Percentiles rank a stretch among this genome's conserved stretches.
Conservation (phyloP, 768 basidiomycete genomes). For the Calocera viscosa region DNA sequence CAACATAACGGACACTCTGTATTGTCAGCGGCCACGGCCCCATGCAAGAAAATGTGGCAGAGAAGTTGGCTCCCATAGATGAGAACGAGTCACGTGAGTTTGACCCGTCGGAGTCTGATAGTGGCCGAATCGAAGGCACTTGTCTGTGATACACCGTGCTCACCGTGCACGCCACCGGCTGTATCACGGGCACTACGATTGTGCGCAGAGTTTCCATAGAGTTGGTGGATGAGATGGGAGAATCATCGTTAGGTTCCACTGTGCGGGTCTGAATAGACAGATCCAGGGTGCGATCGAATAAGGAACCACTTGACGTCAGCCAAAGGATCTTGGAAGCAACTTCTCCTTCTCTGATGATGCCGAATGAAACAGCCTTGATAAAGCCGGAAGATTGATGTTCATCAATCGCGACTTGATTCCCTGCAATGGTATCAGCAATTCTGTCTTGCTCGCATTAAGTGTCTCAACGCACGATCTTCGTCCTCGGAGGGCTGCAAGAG, state of each 20-base stretch:
- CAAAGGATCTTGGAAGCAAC: slow-evolving; percentile 49
- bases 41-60: slow-evolving; percentile 37
- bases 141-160: slow-evolving; percentile 42
- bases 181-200: slow-evolving; percentile 51
- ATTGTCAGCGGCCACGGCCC: slow-evolving; percentile 49
- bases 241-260: slow-evolving; percentile 18
- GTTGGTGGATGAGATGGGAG: slow-evolving; percentile 18
- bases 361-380: slow-evolving; percentile 61
- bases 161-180: slow-evolving; percentile 45
- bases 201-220: slow-evolving; percentile 55
- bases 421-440: slow-evolving; percentile 37
- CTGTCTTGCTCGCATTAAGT: not conserved
- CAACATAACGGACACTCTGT: slow-evolving; percentile 36
- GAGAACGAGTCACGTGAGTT: slow-evolving; percentile 42
- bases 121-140: slow-evolving; percentile 32
- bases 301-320: slow-evolving; percentile 47
- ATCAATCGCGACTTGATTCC: slow-evolving; percentile 40
- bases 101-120: slow-evolving; percentile 44
- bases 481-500: slow-evolving; percentile 74
- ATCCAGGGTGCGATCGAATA: slow-evolving; percentile 65
- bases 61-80: slow-evolving; percentile 44
- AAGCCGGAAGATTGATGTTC: slow-evolving; percentile 54
- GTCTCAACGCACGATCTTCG: slow-evolving; percentile 42
- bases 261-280: slow-evolving; percentile 58
- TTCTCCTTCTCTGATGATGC: slow-evolving; percentile 46